Evolutionary conservation across 192 early-diverging fungal genomes (phyloP), one percentile per base, ranked within the genome.

Genomic region (Globomyces pollinis-pini): DNA sequence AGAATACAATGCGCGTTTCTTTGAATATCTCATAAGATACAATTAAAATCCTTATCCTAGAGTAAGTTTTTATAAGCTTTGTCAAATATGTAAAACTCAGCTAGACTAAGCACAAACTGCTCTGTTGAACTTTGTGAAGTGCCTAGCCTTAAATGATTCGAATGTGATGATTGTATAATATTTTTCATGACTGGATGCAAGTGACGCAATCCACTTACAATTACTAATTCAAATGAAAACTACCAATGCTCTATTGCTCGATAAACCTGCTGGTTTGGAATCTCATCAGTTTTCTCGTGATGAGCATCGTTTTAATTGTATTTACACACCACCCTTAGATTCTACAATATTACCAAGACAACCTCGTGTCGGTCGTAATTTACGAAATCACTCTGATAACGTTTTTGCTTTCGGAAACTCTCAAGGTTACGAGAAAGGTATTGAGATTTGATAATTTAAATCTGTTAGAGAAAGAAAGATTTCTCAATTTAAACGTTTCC

Each of bases 231-330:
- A 39, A 39, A 39, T 39, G 38, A 39, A 39, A 39, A n/a, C n/a
- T n/a, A n/a, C n/a, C n/a, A n/a, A n/a, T n/a, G 38, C 15, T 39
- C 38, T 20, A 20, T 20, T 39, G 15, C 15, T 36, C 6, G 23
- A 52, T 26, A 52, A 52, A 26, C 1, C 34, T 32, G 50, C 50
- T n/a, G 50, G 50, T 52, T 18, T 52, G 21, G 50, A 52, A 36
- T 52, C 50, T 15, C 50, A 52, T 20, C 50, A 52, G 21, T 52
- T 52, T 26, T 52, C 50, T 7, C n/a, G 50, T 24, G 50, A 52
- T 26, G 50, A 52, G n/a, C 34, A 52, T 24, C 50, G 50, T 24
- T 52, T 52, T 20, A 52, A 52, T 52, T 16, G 15, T 6, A 20
- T 52, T 36, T 32, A 24, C 15, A 13, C 13, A 36, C 50, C 50